These are phyloP conservation scores for Rosa chinensis DNA, from an alignment of 306 rosid species.

Conservation along the genomic window DNA sequence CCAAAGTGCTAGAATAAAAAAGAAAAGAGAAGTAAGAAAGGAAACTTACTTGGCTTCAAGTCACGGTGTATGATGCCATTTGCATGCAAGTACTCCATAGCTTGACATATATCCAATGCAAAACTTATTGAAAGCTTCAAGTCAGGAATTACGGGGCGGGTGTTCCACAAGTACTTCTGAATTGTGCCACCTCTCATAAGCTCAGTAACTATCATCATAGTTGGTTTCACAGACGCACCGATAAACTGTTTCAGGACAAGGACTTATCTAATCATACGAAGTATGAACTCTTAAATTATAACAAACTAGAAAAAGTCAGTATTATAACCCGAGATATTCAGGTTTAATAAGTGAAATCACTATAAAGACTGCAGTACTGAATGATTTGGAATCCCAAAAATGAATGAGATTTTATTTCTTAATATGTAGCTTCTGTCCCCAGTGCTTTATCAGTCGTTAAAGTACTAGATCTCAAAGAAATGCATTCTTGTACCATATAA, in stretches of 20 bases:
- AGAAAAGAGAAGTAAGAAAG: neutral
- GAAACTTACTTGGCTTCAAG: slow-evolving; percentile 46
- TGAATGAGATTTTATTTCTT: neutral
- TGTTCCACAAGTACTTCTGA: slow-evolving; percentile 34
- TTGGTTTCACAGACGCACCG: slow-evolving; percentile 54
- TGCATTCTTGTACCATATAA: neutral
- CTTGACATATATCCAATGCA: slow-evolving; percentile 48
- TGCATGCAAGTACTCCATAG: slow-evolving; percentile 49
- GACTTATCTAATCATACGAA: neutral
- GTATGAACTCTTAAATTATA: neutral
- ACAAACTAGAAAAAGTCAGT: neutral
- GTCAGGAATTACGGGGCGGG: slow-evolving; percentile 36
- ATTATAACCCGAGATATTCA: neutral
- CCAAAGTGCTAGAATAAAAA: neutral
- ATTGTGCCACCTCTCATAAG: slow-evolving; percentile 55
- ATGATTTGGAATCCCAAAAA: neutral
- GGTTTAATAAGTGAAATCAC: neutral
- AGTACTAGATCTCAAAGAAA: neutral
- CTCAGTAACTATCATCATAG: slow-evolving; percentile 51
- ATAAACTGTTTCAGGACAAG: slow-evolving; percentile 40
- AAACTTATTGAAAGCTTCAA: slow-evolving; percentile 32
- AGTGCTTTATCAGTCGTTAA: neutral
- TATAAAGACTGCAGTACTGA: neutral
- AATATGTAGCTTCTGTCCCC: neutral
- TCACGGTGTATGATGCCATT: slow-evolving; percentile 60